Evolutionary conservation across 306 rosid genomes (phyloP), one percentile per base, ranked within the genome.

Genomic region (Begonia loranthoides): DNA sequence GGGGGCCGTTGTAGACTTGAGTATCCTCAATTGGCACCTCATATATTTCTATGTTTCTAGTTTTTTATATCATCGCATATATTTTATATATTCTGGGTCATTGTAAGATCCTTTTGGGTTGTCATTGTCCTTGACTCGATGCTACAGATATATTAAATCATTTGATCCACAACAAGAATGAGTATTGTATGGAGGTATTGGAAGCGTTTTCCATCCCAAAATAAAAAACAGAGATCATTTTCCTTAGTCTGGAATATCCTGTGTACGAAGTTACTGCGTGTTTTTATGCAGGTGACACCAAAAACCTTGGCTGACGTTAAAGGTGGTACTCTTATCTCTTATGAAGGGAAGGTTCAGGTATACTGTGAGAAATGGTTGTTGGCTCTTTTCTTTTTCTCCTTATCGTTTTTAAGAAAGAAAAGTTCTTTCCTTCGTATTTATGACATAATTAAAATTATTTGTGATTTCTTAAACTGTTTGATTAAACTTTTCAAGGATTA

Each of bases 291-390:
- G 88, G 94, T 83, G 44, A 83, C 94, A 40, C 94, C 94, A 3
- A 90, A 86, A 76, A 90, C 99, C 58, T 67, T 90, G 83, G 99
- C 99, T 34, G 99, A 90, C 73, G 95, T 90, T 57, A 90, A 90
- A 80, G 95, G 99, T 63, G 99, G 99, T 64, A 90, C 99, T 64
- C 78, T 90, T 51, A 86, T 90, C 59, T 90, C 99, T 62, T 90
- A 86, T 49, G 99, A 90, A 68, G 99, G 92, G 61, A 76, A 83
- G 60, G 81, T 80, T 66, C 94, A 79, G 94, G 94, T 76, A 76
- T 43, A 10, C 15, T 10, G 47, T 43, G 47, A n/a, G 4, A 43
- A 43, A 43, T 10, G n/a, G 15, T 10, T 43, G 51, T 16, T 16
- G 16, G 14, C 21, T 48, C 51, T 48, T 16, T 48, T 9, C 17